phyloP scores from a whole-genome alignment of 139 green algal species.

The Coelastrella sp. region DNA sequence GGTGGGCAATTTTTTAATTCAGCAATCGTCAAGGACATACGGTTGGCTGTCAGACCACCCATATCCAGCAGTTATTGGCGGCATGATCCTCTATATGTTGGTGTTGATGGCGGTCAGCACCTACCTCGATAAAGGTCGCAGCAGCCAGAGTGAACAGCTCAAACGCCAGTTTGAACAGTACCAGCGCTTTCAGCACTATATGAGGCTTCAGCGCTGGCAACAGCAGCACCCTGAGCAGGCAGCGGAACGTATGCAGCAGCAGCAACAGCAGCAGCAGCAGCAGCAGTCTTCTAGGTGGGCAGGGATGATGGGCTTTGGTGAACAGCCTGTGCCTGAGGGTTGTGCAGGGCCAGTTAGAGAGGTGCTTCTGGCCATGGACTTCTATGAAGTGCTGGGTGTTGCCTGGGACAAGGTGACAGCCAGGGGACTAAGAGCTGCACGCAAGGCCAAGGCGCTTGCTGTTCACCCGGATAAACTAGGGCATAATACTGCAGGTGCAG shows the following conservation, averaged over 20 bases:
- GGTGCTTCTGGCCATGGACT: slow-evolving; percentile 34
- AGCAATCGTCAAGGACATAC: neutral
- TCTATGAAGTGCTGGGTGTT: slow-evolving; percentile 26
- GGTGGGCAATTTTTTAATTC: neutral
- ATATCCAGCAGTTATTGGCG: slow-evolving; percentile 23
- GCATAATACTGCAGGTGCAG: neutral
- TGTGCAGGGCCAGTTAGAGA: slow-evolving; percentile 15
- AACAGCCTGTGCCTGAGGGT: neutral
- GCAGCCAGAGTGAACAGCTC: neutral
- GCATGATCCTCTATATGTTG: slow-evolving; percentile 23
- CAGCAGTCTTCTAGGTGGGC: slow-evolving; percentile 24
- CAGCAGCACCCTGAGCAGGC: slow-evolving; percentile 9
- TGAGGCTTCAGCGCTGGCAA: neutral
- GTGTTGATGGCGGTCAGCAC: slow-evolving; percentile 13
- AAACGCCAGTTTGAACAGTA: slow-evolving; percentile 1
- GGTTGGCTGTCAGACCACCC: slow-evolving; percentile 13
- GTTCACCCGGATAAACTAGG: slow-evolving; percentile 18
- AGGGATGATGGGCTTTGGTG: slow-evolving; percentile 30
- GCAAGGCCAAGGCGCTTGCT: slow-evolving; percentile 20
- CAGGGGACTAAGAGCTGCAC: neutral
- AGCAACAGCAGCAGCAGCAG: slow-evolving; percentile 21
- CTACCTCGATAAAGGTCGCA: neutral
- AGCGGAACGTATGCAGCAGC: neutral
- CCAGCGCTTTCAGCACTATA: slow-evolving; percentile 16
- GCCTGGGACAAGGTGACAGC: neutral